Evolutionary conservation across 306 rosid species (phyloP).

Genomic region (Geum urbanum): DNA sequence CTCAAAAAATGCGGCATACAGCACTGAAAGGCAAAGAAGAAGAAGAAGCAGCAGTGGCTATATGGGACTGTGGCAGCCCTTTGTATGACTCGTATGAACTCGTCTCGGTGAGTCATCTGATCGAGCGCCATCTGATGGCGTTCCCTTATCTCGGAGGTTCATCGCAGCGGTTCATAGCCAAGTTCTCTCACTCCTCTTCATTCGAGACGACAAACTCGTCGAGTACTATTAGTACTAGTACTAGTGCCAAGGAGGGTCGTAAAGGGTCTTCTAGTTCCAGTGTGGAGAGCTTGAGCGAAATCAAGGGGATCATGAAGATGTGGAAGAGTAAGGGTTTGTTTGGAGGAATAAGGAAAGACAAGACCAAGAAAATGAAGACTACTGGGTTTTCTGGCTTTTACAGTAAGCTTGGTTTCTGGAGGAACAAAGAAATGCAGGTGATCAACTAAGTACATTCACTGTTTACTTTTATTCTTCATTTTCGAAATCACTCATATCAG

Average conservation of each 20-base stretch:
- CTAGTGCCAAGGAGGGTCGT: background rate
- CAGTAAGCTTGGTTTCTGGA: conserved; percentile 36
- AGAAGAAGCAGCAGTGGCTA: conserved; percentile 21
- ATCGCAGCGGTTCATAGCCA: conserved; percentile 38
- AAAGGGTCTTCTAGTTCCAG: conserved; percentile 26
- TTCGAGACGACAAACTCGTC: background rate
- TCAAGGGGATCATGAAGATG: conserved; percentile 31
- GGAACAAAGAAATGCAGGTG: conserved; percentile 26
- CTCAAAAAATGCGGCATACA: conserved; percentile 22
- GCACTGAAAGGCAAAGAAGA: conserved; percentile 26
- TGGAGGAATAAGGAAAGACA: conserved; percentile 19
- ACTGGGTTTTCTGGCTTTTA: conserved; percentile 26
- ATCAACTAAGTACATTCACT: background rate
- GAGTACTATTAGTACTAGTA: background rate
- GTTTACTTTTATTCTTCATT: background rate
- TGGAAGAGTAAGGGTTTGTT: conserved; percentile 33
- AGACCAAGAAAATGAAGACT: conserved; percentile 26
- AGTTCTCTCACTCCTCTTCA: conserved; percentile 12
- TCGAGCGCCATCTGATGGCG: conserved; percentile 63
- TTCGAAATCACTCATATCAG: background rate
- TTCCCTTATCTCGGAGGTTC: conserved; percentile 49
- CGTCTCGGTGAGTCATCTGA: conserved; percentile 49
- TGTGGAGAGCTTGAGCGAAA: conserved; percentile 25
- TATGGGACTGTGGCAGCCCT: conserved; percentile 92
- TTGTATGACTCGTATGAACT: conserved; percentile 74